These are phyloP conservation scores for Cryomyces minteri DNA, from an alignment of 495 filamentous ascomycete species.

Conservation along the genomic window DNA sequence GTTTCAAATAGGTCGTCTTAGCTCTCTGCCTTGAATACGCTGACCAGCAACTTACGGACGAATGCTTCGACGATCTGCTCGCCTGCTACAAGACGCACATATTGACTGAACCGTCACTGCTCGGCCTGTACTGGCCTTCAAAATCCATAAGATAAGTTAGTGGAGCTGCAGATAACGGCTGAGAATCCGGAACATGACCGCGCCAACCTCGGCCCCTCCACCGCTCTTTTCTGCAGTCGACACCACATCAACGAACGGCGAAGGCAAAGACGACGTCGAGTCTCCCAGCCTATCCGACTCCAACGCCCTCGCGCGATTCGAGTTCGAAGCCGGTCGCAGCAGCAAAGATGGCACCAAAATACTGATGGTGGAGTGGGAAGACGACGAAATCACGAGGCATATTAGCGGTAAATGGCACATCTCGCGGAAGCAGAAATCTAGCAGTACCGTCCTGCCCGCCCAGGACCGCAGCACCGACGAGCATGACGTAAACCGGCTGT, in stretches of 20 bases:
- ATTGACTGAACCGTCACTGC: no score
- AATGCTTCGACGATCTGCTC: no score
- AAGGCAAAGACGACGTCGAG: conserved; percentile 19
- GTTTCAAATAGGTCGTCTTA: no score
- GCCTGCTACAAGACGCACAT: no score
- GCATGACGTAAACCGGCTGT: conserved; percentile 37
- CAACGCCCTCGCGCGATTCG: conserved; percentile 57
- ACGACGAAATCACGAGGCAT: conserved; percentile 25
- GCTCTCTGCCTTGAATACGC: no score
- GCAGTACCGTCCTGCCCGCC: conserved; percentile 39
- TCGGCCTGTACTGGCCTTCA: neutral
- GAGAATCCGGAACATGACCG: neutral
- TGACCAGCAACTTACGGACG: no score
- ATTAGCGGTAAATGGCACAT: conserved; percentile 44
- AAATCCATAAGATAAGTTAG: neutral
- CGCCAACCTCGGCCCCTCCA: neutral
- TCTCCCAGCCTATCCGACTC: conserved; percentile 19
- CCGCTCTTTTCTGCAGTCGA: conserved; percentile 19
- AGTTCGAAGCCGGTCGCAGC: conserved; percentile 57
- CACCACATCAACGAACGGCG: conserved; percentile 5
- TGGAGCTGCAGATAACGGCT: no score
- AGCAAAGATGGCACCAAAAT: conserved; percentile 66
- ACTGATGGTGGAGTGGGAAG: conserved; percentile 71
- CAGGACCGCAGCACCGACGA: conserved; percentile 33
- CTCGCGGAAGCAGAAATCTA: conserved; percentile 50